A percentile compares a stretch with the other conserved stretches of the same genome.
phyloP scores from a whole-genome alignment of 192 early-diverging fungal species.

The Spinellus fusiger region DNA sequence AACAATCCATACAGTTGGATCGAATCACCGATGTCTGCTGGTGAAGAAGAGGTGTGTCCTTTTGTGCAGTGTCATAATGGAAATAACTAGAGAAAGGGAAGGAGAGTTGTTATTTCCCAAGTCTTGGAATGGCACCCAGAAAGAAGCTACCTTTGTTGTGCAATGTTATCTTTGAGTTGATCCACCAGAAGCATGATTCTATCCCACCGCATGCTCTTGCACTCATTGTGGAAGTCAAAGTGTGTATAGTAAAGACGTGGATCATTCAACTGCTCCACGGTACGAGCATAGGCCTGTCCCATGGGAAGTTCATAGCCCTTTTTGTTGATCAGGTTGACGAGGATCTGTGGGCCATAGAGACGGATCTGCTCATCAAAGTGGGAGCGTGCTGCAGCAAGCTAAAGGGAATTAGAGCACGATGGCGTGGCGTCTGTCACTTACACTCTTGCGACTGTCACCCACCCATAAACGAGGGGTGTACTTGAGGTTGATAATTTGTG shows the following conservation, averaged over 20 bases:
- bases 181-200: constrained; percentile 80
- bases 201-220: constrained; percentile 93
- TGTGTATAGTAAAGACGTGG: constrained; percentile 68
- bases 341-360: constrained; percentile 76
- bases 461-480: constrained; percentile 87
- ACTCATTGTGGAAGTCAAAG: constrained; percentile 98
- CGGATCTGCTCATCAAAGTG: constrained; percentile 69
- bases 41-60: constrained; percentile 24
- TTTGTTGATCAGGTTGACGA: constrained; percentile 93
- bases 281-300: constrained; percentile 70
- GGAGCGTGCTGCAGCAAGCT: constrained; percentile 60
- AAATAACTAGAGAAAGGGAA: constrained; percentile 45
- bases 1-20: constrained; percentile 99
- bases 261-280: constrained; percentile 55
- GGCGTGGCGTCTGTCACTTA: constrained; percentile 27
- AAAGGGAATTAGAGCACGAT: constrained; percentile 2
- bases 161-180: constrained; percentile 62
- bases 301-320: constrained; percentile 85
- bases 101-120: neutral
- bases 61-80: constrained; percentile 33
- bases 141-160: constrained; percentile 38
- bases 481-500: constrained; percentile 85
- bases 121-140: neutral
- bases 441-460: constrained; percentile 58
- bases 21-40: constrained; percentile 80